Percentiles rank a stretch among this genome's conserved stretches.
phyloP scores from a whole-genome alignment of 192 early-diverging fungal species.

The Coemansia sp. region DNA sequence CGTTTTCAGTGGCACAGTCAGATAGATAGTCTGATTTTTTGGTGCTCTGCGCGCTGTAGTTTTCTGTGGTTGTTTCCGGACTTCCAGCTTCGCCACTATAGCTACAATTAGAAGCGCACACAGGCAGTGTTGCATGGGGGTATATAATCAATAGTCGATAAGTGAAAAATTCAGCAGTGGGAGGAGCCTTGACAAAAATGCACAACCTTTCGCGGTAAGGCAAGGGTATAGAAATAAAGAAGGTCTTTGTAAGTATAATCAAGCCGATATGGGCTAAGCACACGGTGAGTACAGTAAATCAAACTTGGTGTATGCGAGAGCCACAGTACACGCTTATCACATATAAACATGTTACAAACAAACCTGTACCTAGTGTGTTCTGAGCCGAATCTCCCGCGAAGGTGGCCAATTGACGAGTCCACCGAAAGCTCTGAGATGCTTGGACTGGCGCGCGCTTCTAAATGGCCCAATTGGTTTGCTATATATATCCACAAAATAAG shows the following conservation, averaged over 20 bases:
- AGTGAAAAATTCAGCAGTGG: background rate
- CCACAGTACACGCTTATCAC: background rate
- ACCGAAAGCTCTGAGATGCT: constrained; percentile 52
- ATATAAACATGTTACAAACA: background rate
- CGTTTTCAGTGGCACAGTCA: background rate
- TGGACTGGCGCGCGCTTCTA: constrained; percentile 30
- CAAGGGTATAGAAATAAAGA: constrained; percentile 7
- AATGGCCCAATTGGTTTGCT: constrained; percentile 6
- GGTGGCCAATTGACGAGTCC: constrained; percentile 50
- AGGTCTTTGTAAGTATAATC: constrained; percentile 5
- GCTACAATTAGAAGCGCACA: background rate
- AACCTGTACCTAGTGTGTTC: constrained; percentile 41
- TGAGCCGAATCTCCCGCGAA: constrained; percentile 25
- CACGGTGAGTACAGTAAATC: background rate
- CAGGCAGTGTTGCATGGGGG: background rate
- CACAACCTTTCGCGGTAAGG: background rate
- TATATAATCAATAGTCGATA: background rate
- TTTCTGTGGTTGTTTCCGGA: constrained; percentile 4
- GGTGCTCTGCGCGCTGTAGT: constrained; percentile 6
- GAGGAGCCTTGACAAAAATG: background rate
- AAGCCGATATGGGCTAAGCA: background rate
- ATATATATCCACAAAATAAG: background rate
- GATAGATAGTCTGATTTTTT: background rate
- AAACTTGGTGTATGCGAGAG: background rate
- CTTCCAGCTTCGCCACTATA: constrained; percentile 21